Base-by-base conservation (phyloP, 495 filamentous ascomycete genomes). In the Neurospora sp. region DNA sequence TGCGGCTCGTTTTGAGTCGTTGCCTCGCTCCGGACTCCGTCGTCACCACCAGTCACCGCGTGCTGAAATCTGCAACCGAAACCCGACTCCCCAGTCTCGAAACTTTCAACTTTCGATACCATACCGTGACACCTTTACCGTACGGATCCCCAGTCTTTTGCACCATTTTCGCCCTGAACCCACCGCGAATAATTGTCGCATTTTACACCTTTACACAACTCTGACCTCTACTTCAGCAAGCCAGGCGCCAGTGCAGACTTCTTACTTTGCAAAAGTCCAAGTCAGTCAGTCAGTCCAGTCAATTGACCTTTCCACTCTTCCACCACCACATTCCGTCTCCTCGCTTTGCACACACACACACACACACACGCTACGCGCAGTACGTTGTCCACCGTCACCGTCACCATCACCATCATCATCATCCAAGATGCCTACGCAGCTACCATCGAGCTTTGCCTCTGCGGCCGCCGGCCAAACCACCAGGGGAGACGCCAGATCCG, bases 371-470 rank as follows among this genome's bases (percentile, higher is more conserved):
- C 46, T 59, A 66, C 53, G 53, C 27, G 53, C 53, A 66, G 53
- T 66, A 66, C 53, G 53, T 66, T 66, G 53, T 66, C 53, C 27
- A 66, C 53, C 22, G 27, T 12, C 27, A 68, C 40, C 70, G n/a
- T 18, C 70, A 20, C 18, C 46, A 22, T 18, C 53, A 22, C 12
- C 27, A 11, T 14, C 40, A 31, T 22, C 31, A 48, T 70, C 42
- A n/a, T 48, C 40, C 70, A 78, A 44, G 69, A 94, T 94, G 92
- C 87, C 91, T 82, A 89, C 91, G 80, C 89, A 91, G 83, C 88
- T 93, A 77, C 88, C 91, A 74, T 93, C 92, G 74, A 93, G 90
- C 87, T 94, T 94, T 86, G 92, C 92, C 79, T 92, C 91, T 76
- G 91, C 92, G 74, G 91, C 92, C 75, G 91, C 92, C 76, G 91